Conservation (phyloP, 2,329 filamentous ascomycete species). For the Colletotrichum kahawae region DNA sequence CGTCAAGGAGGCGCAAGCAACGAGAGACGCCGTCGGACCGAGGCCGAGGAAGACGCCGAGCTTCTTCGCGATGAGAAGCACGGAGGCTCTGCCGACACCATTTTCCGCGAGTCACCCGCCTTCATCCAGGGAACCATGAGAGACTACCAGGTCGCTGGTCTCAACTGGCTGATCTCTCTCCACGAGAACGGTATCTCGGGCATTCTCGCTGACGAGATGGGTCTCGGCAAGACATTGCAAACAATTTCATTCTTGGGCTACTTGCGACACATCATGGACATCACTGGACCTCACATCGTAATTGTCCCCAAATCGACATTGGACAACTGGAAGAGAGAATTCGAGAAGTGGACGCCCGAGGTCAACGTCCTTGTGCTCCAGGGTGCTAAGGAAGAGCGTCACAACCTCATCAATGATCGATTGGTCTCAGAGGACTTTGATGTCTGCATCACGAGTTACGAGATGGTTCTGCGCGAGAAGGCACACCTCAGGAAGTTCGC, state of each 20-base stretch:
- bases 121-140: slow-evolving; percentile 91
- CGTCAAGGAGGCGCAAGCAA: slow-evolving; percentile 85
- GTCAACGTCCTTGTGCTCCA: slow-evolving; percentile 94
- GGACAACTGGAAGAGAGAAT: slow-evolving; percentile 98
- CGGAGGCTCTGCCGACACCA: slow-evolving; percentile 82
- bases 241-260: slow-evolving; percentile 98
- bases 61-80: slow-evolving; percentile 85
- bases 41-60: slow-evolving; percentile 97
- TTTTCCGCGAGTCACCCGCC: slow-evolving; percentile 92
- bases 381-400: slow-evolving; percentile 92
- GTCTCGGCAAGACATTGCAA: slow-evolving; percentile 94
- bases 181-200: slow-evolving; percentile 99
- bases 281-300: slow-evolving; percentile 88
- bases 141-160: slow-evolving; percentile 92
- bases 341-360: slow-evolving; percentile 91
- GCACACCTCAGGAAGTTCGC: slow-evolving; percentile 95
- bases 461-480: slow-evolving; percentile 98
- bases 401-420: slow-evolving; percentile 85
- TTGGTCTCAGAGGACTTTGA: slow-evolving; percentile 96
- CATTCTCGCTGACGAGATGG: slow-evolving; percentile 98
- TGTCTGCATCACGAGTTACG: slow-evolving; percentile 97
- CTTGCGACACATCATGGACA: slow-evolving; percentile 86
- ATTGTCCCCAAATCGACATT: slow-evolving; percentile 96
- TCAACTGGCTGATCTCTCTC: slow-evolving; percentile 97
- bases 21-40: slow-evolving; percentile 83